Conservation (phyloP, 768 basidiomycete genomes). For the Boletales sp. region DNA sequence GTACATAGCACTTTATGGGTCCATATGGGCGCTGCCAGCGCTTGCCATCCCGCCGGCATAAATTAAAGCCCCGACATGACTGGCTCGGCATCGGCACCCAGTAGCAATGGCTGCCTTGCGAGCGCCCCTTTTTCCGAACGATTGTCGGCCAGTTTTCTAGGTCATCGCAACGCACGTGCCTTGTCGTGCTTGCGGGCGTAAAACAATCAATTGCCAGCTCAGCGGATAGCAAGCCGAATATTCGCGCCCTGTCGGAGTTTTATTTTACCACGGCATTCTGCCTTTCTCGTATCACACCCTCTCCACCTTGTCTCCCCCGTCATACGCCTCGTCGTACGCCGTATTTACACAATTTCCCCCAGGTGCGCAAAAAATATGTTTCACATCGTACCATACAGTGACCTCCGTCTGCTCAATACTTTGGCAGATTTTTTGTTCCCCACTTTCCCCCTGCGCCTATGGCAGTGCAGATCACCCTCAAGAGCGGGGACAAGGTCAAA, state of each 20-base stretch:
- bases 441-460: slow-evolving; percentile 20
- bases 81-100: too few relatives aligned
- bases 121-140: background rate
- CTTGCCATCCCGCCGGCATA: slow-evolving; percentile 1
- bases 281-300: slow-evolving; percentile 29
- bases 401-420: slow-evolving; percentile 3
- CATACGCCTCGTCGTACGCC: slow-evolving; percentile 22
- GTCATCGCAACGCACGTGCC: background rate
- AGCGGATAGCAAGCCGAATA: slow-evolving; percentile 14
- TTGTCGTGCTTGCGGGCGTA: background rate
- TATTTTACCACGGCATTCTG: slow-evolving; percentile 26
- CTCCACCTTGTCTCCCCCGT: slow-evolving; percentile 34
- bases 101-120: too few relatives aligned
- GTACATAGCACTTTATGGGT: slow-evolving; percentile 8
- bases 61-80: slow-evolving; percentile 12
- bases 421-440: slow-evolving; percentile 27
- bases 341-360: slow-evolving; percentile 15
- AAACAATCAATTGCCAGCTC: background rate
- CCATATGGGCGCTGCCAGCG: background rate
- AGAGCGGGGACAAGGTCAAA: slow-evolving; percentile 82
- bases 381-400: background rate
- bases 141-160: background rate
- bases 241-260: slow-evolving; percentile 38
- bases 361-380: slow-evolving; percentile 24
- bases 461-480: slow-evolving; percentile 51